A percentile compares a stretch with the other conserved stretches of the same genome.
phyloP scores from a whole-genome alignment of 495 filamentous ascomycete genomes.

The Xylaria bambusicola region DNA sequence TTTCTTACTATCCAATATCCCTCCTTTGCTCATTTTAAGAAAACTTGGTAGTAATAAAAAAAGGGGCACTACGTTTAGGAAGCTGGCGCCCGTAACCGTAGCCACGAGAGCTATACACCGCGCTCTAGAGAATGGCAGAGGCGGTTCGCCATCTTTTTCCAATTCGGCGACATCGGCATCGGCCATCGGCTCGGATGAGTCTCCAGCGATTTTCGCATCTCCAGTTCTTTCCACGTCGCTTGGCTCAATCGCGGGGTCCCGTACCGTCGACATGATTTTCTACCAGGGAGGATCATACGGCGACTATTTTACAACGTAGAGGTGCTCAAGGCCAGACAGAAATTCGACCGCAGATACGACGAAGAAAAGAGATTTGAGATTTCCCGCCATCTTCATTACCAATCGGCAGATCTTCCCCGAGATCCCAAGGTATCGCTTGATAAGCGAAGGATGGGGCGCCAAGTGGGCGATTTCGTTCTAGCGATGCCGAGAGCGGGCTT shows the following conservation, averaged over 20 bases:
- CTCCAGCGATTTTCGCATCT: not conserved
- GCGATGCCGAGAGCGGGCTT: constrained; percentile 15
- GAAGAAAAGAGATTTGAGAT: no score
- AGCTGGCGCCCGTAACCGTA: constrained; percentile 56
- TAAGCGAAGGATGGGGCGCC: not conserved
- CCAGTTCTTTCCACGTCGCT: not conserved
- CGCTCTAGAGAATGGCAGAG: constrained; percentile 46
- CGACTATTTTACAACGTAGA: no score
- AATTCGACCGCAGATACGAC: no score
- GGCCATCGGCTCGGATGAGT: constrained; percentile 3
- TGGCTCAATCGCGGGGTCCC: not conserved
- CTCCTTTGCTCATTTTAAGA: no score
- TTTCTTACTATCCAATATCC: no score
- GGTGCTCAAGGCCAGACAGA: no score
- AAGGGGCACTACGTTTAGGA: constrained; percentile 51
- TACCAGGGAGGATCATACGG: not conserved
- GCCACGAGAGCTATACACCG: constrained; percentile 49
- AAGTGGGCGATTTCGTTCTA: not conserved
- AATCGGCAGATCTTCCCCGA: no score
- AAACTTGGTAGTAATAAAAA: no score
- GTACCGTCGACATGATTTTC: not conserved
- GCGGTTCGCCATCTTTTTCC: constrained; percentile 20
- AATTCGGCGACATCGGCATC: constrained; percentile 18
- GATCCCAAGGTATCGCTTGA: not conserved
- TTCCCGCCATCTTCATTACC: no score